phyloP scores from a whole-genome alignment of 140 eudicot genomes.

The Cichorium intybus region DNA sequence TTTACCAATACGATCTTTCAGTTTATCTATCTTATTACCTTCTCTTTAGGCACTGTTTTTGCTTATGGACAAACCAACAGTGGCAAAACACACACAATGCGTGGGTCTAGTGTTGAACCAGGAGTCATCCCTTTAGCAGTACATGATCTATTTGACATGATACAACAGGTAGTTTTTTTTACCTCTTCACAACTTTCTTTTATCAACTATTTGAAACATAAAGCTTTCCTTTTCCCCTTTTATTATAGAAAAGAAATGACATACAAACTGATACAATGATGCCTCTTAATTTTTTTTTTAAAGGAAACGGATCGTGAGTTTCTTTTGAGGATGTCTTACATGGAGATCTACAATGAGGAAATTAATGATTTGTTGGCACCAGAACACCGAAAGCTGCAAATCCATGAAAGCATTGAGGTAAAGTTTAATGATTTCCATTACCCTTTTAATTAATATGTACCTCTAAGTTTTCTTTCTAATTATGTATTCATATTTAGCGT shows the following conservation, averaged over 20 bases:
- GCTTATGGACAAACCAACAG: constrained; percentile 99
- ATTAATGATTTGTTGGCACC: constrained; percentile 93
- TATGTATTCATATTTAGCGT: constrained; percentile 42
- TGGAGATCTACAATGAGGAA: constrained; percentile 98
- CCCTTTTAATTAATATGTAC: neutral
- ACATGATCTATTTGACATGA: constrained; percentile 65
- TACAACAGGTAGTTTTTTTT: constrained; percentile 61
- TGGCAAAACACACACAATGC: constrained; percentile 98
- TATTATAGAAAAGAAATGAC: neutral
- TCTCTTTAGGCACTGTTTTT: constrained; percentile 82
- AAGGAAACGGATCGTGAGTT: constrained; percentile 87
- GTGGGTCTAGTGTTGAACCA: constrained; percentile 76
- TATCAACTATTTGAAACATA: constrained; percentile 18
- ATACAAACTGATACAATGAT: neutral
- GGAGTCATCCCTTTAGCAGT: constrained; percentile 97
- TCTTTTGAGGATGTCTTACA: constrained; percentile 91
- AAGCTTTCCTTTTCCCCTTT: neutral
- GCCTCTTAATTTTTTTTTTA: neutral
- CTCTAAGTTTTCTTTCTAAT: neutral
- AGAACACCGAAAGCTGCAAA: constrained; percentile 85
- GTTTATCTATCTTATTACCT: neutral
- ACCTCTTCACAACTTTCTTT: constrained; percentile 2
- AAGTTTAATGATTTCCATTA: neutral
- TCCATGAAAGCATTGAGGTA: constrained; percentile 95
- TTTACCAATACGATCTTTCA: neutral